Conservation (phyloP, 345 rosid species). For the Citrus reticulata region DNA sequence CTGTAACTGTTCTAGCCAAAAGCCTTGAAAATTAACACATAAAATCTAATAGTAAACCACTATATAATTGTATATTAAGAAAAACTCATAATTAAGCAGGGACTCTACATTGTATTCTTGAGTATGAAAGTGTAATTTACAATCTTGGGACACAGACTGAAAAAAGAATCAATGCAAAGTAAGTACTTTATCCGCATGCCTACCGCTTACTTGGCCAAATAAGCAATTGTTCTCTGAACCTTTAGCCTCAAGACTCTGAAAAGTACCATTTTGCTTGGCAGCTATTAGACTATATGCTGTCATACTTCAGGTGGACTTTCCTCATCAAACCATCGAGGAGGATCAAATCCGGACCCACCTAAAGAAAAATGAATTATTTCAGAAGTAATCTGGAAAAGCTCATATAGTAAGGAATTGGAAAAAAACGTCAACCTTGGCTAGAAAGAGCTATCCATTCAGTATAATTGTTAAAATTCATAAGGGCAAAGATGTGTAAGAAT, state of each 20-base stretch:
- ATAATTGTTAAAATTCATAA: not conserved
- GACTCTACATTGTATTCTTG: not conserved
- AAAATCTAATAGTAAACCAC: not conserved
- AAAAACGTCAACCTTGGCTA: not conserved
- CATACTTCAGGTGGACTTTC: constrained; percentile 36
- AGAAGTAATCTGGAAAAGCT: not conserved
- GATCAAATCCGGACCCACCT: constrained; percentile 90
- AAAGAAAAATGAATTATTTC: not conserved
- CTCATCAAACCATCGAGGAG: constrained; percentile 90
- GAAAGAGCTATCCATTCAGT: not conserved
- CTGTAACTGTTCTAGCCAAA: not conserved
- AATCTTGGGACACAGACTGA: not conserved
- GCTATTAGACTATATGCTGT: not conserved
- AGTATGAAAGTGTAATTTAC: not conserved
- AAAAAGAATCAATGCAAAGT: not conserved
- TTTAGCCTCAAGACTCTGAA: not conserved
- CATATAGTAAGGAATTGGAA: not conserved
- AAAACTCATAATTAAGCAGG: not conserved
- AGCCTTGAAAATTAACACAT: not conserved
- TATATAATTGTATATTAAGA: not conserved
- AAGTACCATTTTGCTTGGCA: not conserved
- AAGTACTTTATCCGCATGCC: not conserved
- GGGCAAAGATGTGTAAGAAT: not conserved
- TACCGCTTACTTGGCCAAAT: not conserved
- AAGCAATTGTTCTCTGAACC: not conserved